A percentile compares a stretch with the other conserved stretches of the same genome.
Conservation (phyloP, 2,329 filamentous ascomycete species). For the Aspergillus hiratsukae region DNA sequence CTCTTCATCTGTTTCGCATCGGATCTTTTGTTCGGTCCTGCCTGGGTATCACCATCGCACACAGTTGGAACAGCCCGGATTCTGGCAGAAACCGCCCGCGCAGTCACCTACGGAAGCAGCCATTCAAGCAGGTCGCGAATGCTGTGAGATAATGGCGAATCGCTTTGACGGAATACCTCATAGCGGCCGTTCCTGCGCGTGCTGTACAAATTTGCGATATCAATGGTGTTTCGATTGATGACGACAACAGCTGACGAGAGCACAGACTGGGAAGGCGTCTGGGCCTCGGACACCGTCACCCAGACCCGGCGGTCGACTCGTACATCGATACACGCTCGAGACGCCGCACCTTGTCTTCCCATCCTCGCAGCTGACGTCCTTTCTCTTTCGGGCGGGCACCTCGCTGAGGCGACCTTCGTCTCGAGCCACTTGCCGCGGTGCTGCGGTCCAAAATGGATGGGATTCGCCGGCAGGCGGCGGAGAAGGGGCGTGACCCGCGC, state of each 20-base stretch:
- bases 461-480: constrained; percentile 50
- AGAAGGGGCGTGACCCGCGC: constrained; percentile 51
- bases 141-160: constrained; percentile 21
- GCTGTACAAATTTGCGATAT: constrained; percentile 53
- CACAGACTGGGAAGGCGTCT: constrained; percentile 52
- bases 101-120: not conserved
- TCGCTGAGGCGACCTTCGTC: constrained; percentile 61
- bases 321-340: constrained; percentile 51
- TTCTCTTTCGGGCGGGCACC: constrained; percentile 57
- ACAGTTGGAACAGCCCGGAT: constrained; percentile 41
- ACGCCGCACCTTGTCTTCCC: constrained; percentile 50
- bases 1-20: constrained; percentile 53
- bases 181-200: constrained; percentile 40
- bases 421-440: constrained; percentile 50
- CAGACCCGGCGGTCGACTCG: constrained; percentile 50
- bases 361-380: constrained; percentile 54
- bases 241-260: not conserved
- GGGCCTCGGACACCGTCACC: constrained; percentile 55
- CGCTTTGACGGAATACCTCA: not conserved
- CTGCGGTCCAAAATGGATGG: constrained; percentile 49
- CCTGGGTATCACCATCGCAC: constrained; percentile 53
- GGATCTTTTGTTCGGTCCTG: constrained; percentile 50
- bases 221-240: not conserved
- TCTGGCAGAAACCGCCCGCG: not conserved
- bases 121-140: constrained; percentile 6